Evolutionary conservation across 495 filamentous ascomycete species (phyloP).

Genomic region (Aspergillus baeticus): DNA sequence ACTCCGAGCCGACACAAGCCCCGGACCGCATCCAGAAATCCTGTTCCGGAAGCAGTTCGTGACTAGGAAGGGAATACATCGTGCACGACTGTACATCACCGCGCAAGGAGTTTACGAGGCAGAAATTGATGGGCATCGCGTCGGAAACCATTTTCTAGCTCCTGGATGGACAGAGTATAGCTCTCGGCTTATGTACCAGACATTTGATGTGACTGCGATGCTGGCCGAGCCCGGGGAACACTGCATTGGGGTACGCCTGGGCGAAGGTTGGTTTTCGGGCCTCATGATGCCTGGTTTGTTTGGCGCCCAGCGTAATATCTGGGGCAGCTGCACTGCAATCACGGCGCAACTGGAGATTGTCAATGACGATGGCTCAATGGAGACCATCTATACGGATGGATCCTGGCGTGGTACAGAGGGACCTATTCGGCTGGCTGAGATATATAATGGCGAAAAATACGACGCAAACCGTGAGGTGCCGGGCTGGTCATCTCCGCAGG

Average conservation of each 20-base stretch:
- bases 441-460: conserved; percentile 9
- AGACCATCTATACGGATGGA: background rate
- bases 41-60: background rate
- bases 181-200: conserved; percentile 1
- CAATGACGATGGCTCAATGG: background rate
- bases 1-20: background rate
- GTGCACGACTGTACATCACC: background rate
- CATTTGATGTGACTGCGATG: background rate
- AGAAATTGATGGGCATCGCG: background rate
- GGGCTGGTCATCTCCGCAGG: background rate
- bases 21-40: background rate
- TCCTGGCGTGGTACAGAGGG: background rate
- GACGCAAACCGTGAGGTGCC: background rate
- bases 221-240: background rate
- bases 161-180: conserved; percentile 5
- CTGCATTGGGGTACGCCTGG: background rate
- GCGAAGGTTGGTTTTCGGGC: background rate
- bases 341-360: background rate
- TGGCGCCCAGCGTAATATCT: conserved; percentile 4
- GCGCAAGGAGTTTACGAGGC: background rate
- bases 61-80: background rate
- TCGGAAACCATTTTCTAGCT: background rate
- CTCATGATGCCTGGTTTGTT: background rate
- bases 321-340: background rate
- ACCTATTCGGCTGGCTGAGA: background rate